These are phyloP conservation scores for Galerina sulciceps DNA, from an alignment of 768 basidiomycete species.

Conservation along the genomic window DNA sequence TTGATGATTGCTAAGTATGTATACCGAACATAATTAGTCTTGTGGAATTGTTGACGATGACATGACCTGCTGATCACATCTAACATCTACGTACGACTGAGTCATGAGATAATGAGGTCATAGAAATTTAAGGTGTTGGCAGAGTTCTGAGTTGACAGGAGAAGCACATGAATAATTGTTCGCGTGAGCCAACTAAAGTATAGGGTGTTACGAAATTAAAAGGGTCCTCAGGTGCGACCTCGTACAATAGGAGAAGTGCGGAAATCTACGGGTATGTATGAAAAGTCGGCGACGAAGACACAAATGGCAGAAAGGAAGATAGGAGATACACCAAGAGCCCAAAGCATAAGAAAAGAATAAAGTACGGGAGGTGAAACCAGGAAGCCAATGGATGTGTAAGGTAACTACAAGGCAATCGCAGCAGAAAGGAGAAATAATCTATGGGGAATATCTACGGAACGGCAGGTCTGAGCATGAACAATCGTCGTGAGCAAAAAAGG, in stretches of 20 bases:
- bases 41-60: too few species aligned
- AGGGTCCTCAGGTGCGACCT: background rate
- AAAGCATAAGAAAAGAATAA: slow-evolving; percentile 12
- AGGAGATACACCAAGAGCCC: slow-evolving; percentile 5
- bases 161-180: background rate
- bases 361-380: slow-evolving; percentile 6
- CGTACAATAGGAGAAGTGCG: background rate
- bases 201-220: background rate
- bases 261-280: slow-evolving; percentile 20
- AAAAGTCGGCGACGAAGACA: background rate
- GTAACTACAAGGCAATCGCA: background rate
- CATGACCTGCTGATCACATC: too few species aligned
- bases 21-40: background rate
- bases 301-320: background rate
- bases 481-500: slow-evolving; percentile 1
- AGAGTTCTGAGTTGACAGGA: background rate
- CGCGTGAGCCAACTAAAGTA: background rate
- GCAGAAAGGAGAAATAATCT: slow-evolving; percentile 13
- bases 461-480: background rate
- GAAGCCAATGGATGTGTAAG: background rate
- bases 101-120: too few species aligned
- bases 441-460: slow-evolving; percentile 17
- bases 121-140: background rate
- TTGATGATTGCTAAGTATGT: background rate
- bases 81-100: too few species aligned